phyloP scores from a whole-genome alignment of 2,329 filamentous ascomycete genomes.

The Pochonia chlamydosporia region DNA sequence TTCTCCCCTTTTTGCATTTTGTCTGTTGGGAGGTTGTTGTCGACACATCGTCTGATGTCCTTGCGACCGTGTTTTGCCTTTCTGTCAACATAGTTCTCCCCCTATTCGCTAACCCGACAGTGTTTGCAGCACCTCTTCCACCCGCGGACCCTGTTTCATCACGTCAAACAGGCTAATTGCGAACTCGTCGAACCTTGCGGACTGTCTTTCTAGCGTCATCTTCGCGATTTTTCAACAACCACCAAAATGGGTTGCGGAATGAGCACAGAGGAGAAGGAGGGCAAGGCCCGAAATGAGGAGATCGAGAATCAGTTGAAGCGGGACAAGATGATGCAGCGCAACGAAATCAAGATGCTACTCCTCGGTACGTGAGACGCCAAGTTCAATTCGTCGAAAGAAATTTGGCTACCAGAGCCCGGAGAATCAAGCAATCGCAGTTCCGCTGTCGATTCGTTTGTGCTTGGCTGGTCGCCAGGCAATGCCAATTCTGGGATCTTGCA shows the following conservation, averaged over 20 bases:
- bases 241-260: conserved; percentile 97
- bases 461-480: background rate
- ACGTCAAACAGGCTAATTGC: background rate
- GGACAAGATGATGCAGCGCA: conserved; percentile 97
- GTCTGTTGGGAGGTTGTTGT: background rate
- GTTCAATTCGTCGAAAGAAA: background rate
- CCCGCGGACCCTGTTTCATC: background rate
- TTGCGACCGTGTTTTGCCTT: background rate
- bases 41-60: background rate
- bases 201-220: background rate
- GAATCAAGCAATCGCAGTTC: background rate
- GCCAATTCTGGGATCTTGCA: too few species aligned
- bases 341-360: conserved; percentile 99
- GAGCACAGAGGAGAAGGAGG: conserved; percentile 99
- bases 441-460: background rate
- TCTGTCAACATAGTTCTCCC: background rate
- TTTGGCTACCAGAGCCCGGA: background rate
- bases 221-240: conserved; percentile 16
- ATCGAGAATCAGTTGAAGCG: conserved; percentile 99
- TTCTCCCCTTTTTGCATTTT: background rate
- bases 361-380: conserved; percentile 58
- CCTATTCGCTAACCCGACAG: conserved; percentile 1
- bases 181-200: background rate
- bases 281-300: conserved; percentile 99
- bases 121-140: background rate